A percentile compares a stretch with the other conserved stretches of the same genome.
Conservation (phyloP, 2,329 filamentous ascomycete genomes). For the Fusarium sp. region DNA sequence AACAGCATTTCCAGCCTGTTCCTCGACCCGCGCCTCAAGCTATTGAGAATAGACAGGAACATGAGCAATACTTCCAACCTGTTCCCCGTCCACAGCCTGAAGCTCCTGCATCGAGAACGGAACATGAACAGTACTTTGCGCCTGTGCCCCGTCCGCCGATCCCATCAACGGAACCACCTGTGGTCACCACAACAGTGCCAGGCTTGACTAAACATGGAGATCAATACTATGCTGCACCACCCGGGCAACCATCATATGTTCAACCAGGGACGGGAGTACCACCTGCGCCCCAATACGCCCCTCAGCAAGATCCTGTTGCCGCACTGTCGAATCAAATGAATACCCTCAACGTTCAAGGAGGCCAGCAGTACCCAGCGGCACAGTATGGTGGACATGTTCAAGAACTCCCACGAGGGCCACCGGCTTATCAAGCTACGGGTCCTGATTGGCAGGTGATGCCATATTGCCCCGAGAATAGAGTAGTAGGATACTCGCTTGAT, state of each 20-base stretch:
- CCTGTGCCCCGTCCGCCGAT: neutral
- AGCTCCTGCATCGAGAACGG: neutral
- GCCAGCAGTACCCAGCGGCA: neutral
- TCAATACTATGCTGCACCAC: neutral
- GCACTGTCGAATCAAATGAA: conserved; percentile 35
- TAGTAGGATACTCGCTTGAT: conserved; percentile 46
- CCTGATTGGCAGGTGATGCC: conserved; percentile 38
- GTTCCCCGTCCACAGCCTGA: neutral
- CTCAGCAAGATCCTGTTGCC: conserved; percentile 12
- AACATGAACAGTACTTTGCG: neutral
- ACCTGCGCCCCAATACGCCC: neutral
- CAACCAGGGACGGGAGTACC: neutral
- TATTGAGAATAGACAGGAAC: neutral
- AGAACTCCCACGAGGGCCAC: conserved; percentile 19
- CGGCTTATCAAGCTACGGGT: conserved; percentile 38
- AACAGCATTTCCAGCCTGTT: neutral
- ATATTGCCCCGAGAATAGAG: conserved; percentile 47
- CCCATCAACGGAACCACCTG: neutral
- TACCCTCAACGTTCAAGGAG: conserved; percentile 21
- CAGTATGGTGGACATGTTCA: neutral
- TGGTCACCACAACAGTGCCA: neutral
- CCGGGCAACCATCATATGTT: neutral
- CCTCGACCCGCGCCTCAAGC: neutral
- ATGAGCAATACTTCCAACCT: neutral
- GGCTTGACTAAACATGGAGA: rapidly evolving